Evolutionary conservation across 768 basidiomycete genomes (phyloP).

Genomic region (Kwoniella dejecticola): DNA sequence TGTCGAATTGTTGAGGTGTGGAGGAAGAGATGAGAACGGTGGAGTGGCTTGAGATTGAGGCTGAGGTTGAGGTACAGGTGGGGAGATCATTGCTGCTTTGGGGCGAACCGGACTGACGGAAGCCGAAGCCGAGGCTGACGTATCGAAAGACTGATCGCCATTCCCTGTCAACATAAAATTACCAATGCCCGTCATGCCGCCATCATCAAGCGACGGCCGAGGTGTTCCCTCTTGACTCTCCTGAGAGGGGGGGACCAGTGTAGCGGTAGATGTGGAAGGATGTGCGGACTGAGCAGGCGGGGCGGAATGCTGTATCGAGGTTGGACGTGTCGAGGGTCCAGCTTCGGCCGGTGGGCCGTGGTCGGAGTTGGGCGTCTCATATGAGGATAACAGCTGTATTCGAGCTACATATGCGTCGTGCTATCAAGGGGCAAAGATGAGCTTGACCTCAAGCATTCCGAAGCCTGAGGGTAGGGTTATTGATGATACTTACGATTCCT

Average conservation of each 20-base stretch:
- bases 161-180: constrained; percentile 33
- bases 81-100: constrained; percentile 2
- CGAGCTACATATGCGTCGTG: constrained; percentile 55
- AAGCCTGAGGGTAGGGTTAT: not conserved
- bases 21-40: too few relatives aligned
- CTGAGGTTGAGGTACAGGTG: too few relatives aligned
- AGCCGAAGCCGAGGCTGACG: not conserved
- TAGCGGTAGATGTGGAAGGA: constrained; percentile 24
- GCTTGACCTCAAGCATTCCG: not conserved
- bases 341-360: constrained; percentile 1
- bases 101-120: constrained; percentile 11
- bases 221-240: constrained; percentile 29
- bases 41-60: not conserved
- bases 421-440: constrained; percentile 19
- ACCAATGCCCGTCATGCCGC: constrained; percentile 34
- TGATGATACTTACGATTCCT: constrained; percentile 50
- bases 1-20: not conserved
- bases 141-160: constrained; percentile 22
- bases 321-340: not conserved
- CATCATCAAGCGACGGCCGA: constrained; percentile 39
- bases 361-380: constrained; percentile 19
- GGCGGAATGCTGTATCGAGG: not conserved
- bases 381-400: constrained; percentile 44
- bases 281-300: not conserved
- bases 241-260: constrained; percentile 21